Conservation (phyloP, 2,329 filamentous ascomycete species). For the Ophiosphaerella korrae region DNA sequence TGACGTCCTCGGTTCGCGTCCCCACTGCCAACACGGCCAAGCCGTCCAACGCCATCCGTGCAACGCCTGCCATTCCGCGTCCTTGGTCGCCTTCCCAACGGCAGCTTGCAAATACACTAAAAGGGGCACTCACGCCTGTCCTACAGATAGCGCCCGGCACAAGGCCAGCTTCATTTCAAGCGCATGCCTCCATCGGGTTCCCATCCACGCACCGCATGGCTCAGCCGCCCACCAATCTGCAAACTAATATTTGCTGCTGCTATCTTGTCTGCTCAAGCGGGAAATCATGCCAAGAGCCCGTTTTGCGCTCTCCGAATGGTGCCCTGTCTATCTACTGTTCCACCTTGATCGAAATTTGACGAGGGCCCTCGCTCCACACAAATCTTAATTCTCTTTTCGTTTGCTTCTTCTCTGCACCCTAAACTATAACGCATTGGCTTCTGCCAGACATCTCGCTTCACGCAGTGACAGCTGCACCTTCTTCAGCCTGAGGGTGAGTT, state of each 20-base stretch:
- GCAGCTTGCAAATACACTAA: conserved; percentile 25
- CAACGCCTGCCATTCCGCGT: conserved; percentile 26
- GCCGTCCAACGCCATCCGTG: conserved; percentile 25
- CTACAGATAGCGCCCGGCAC: conserved; percentile 15
- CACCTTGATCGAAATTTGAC: conserved; percentile 10
- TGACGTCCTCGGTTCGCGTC: conserved; percentile 31
- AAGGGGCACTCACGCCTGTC: conserved; percentile 12
- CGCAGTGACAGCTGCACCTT: not conserved
- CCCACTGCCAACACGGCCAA: conserved; percentile 17
- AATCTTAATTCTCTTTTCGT: not conserved
- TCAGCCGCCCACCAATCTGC: conserved; percentile 21
- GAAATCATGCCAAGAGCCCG: conserved; percentile 27
- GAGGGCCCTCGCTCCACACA: not conserved
- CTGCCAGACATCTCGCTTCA: not conserved
- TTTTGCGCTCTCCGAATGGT: conserved; percentile 2
- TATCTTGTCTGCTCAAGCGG: conserved; percentile 6
- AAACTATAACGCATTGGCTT: too few relatives aligned
- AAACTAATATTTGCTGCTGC: conserved; percentile 15
- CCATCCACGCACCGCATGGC: conserved; percentile 22
- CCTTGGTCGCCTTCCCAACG: conserved; percentile 25
- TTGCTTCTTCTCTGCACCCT: not conserved
- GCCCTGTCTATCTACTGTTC: not conserved
- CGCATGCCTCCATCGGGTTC: conserved; percentile 12
- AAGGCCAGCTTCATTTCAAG: conserved; percentile 18
- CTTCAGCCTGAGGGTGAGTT: not conserved